Evolutionary conservation across 306 rosid species (phyloP).

Genomic region (Cicer pinnatifidum): DNA sequence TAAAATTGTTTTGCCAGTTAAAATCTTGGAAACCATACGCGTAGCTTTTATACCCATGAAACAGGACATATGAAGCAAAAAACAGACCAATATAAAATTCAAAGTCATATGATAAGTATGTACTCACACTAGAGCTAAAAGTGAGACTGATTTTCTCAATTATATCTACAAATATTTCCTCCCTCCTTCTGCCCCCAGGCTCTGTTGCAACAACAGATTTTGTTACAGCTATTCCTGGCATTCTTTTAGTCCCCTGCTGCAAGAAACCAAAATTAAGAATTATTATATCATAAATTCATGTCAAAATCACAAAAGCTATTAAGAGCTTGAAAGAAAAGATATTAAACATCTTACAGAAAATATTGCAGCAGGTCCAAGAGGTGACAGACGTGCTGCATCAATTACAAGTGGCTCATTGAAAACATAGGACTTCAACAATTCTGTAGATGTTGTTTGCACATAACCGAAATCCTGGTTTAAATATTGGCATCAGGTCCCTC

Average conservation of each 20-base stretch:
- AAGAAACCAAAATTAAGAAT: conserved; percentile 48
- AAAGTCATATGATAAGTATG: conserved; percentile 41
- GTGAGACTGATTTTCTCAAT: conserved; percentile 94
- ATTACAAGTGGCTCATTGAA: conserved; percentile 76
- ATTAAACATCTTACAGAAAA: conserved; percentile 58
- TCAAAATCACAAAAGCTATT: conserved; percentile 21
- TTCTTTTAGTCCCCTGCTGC: conserved; percentile 86
- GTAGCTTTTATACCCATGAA: conserved; percentile 29
- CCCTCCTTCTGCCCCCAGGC: conserved; percentile 84
- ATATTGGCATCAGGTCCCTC: conserved; percentile 42
- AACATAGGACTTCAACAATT: conserved; percentile 75
- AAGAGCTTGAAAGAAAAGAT: conserved; percentile 20
- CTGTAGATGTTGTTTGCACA: conserved; percentile 88
- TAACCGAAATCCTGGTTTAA: conserved; percentile 79
- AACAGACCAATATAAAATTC: conserved; percentile 21
- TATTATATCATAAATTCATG: conserved; percentile 6
- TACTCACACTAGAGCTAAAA: conserved; percentile 84
- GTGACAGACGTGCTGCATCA: conserved; percentile 65
- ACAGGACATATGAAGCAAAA: conserved; percentile 35
- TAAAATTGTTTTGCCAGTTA: conserved; percentile 31
- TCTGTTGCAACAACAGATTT: conserved; percentile 86
- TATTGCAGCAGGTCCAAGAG: conserved; percentile 73
- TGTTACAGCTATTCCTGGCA: conserved; percentile 90
- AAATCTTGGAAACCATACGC: conserved; percentile 39
- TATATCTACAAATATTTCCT: conserved; percentile 88